Evolutionary conservation across 768 basidiomycete species (phyloP), one percentile per base, ranked within the genome.

Genomic region (Psilocybe sp.): DNA sequence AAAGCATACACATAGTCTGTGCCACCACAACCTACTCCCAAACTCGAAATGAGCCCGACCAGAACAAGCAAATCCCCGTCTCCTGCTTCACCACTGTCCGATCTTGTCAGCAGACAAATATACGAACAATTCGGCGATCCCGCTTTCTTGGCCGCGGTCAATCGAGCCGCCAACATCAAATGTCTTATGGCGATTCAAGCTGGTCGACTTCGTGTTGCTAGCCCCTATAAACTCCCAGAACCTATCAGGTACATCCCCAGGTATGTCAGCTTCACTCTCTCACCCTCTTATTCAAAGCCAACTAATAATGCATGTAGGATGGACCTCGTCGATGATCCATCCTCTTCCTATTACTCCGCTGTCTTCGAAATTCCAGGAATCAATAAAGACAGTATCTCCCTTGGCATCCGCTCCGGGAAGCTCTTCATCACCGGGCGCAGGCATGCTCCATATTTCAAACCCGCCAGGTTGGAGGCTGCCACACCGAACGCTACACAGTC

Each of bases 291-390:
- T 37, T 40, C 6, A 32, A 10, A 32, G 20, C n/a, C 31, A 20
- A 43, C 48, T 51, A 33, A 23, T 42, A 39, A 18, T n/a, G 15
- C 37, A 43, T 51, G 35, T 47, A 77, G 77, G 42, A 70, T 75
- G 67, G 74, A 75, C 47, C 52, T 76, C 14, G 58, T 74, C 13
- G 71, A 77, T 42, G 69, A 77, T 46, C 67, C 69, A 6, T 61
- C 56, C 5, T 65, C 63, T 1, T 50, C 65, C 8, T 69, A 53
- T 15, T 46, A 71, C 5, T 50, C 64, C 2, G 75, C 72, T 5
- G 64, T 72, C 6, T 70, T 77, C 46, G 77, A 79, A 52, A 54
- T 79, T 12, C 77, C 77, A 32, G 77, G 76, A 14, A 67, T 79
- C 40, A 67, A 64, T 41, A 67, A 60, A 8, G 55, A 59, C 11